phyloP scores from a whole-genome alignment of 345 rosid genomes.

The Camelina laxa region DNA sequence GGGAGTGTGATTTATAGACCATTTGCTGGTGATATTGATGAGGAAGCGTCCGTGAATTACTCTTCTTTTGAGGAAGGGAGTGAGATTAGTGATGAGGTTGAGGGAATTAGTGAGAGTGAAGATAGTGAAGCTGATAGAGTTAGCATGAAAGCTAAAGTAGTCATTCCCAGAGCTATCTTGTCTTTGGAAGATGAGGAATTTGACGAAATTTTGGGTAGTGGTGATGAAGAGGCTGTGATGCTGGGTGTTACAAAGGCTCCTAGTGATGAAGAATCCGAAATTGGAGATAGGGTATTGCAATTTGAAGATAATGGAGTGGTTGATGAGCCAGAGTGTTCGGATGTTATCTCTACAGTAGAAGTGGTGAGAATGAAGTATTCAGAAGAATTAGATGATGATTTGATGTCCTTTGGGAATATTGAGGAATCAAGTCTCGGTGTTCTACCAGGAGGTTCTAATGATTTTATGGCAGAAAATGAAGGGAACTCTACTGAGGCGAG shows the following conservation, averaged over 20 bases:
- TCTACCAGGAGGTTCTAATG: conserved; percentile 22
- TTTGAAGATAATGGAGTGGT: conserved; percentile 21
- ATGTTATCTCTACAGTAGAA: conserved; percentile 20
- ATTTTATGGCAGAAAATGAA: conserved; percentile 25
- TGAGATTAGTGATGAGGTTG: conserved; percentile 40
- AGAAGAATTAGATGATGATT: conserved; percentile 14
- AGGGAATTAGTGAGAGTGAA: conserved; percentile 33
- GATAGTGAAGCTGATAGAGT: conserved; percentile 39
- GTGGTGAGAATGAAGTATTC: conserved; percentile 13
- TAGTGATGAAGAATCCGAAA: conserved; percentile 40
- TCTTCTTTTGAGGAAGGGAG: conserved; percentile 45
- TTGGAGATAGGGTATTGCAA: conserved; percentile 22
- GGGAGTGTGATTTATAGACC: conserved; percentile 42
- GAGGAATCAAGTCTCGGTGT: conserved; percentile 1
- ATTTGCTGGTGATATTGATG: conserved; percentile 26
- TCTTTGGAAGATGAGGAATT: conserved; percentile 66
- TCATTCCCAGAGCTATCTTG: conserved; percentile 64
- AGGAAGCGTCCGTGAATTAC: conserved; percentile 38
- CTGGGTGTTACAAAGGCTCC: conserved; percentile 44
- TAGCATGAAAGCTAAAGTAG: conserved; percentile 36
- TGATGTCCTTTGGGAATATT: conserved; percentile 27
- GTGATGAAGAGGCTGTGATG: conserved; percentile 41
- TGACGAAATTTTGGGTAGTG: conserved; percentile 48
- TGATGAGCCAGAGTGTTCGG: conserved; percentile 35
- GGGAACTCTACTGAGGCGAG: not conserved